Percentiles rank a stretch among this genome's conserved stretches.
Evolutionary conservation across 495 filamentous ascomycete species (phyloP).

Genomic region (Penicillium goetzii): DNA sequence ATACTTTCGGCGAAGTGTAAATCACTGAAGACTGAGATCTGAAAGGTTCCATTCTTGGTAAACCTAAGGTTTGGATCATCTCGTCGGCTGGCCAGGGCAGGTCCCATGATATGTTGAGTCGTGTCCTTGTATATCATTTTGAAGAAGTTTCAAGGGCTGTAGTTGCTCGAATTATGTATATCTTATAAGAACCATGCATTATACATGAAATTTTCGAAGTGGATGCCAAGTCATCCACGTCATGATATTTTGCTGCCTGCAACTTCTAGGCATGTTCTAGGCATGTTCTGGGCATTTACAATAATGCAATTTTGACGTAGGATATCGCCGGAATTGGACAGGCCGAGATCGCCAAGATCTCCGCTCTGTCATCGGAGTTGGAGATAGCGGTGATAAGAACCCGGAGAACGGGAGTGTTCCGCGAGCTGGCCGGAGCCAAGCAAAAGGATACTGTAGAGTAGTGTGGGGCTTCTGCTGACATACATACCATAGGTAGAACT

Average conservation of each 20-base stretch:
- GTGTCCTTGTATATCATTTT: background rate
- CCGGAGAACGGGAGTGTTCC: background rate
- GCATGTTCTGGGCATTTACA: background rate
- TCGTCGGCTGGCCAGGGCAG: background rate
- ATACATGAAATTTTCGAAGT: background rate
- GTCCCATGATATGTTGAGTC: conserved; percentile 6
- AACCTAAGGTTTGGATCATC: conserved; percentile 24
- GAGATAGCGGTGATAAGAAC: conserved; percentile 10
- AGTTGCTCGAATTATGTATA: background rate
- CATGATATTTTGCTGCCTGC: conserved; percentile 6
- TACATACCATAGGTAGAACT: too few species aligned
- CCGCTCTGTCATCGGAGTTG: conserved; percentile 4
- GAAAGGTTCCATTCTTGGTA: conserved; percentile 39
- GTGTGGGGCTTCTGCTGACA: too few species aligned
- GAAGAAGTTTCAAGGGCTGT: background rate
- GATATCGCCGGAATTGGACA: conserved; percentile 10
- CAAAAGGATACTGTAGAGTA: too few species aligned
- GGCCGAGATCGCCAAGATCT: conserved; percentile 4
- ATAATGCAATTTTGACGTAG: background rate
- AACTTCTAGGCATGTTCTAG: background rate
- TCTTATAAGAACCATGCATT: background rate
- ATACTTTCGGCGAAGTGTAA: conserved; percentile 47
- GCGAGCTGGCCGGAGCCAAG: background rate
- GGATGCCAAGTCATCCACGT: conserved; percentile 5
- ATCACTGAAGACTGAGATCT: conserved; percentile 65